A percentile compares a stretch with the other conserved stretches of the same genome.
Evolutionary conservation across 2,329 filamentous ascomycete species (phyloP).

Genomic region (Byssothecium circinans): DNA sequence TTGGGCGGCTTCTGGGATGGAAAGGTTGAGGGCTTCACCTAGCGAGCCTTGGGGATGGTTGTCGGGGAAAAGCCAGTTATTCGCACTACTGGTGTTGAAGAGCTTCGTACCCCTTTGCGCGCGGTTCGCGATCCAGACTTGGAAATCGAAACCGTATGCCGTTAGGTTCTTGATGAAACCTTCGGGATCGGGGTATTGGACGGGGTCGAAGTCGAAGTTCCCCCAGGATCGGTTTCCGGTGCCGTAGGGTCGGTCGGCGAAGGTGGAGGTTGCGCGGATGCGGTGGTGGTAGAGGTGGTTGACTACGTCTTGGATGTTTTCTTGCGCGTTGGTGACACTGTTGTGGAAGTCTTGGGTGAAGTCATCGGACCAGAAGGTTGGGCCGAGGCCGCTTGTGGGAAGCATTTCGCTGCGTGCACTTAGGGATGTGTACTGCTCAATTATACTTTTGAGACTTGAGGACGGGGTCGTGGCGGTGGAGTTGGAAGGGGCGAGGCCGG

Average conservation of each 20-base stretch:
- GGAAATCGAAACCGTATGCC: slow-evolving; percentile 38
- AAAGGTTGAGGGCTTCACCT: slow-evolving; percentile 42
- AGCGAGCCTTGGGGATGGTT: slow-evolving; percentile 25
- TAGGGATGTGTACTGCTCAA: slow-evolving; percentile 30
- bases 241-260: slow-evolving; percentile 41
- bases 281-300: slow-evolving; percentile 34
- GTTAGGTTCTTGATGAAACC: slow-evolving; percentile 37
- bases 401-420: slow-evolving; percentile 34
- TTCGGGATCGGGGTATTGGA: slow-evolving; percentile 34
- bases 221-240: slow-evolving; percentile 33
- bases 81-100: slow-evolving; percentile 31
- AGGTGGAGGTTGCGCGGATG: slow-evolving; percentile 39
- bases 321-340: slow-evolving; percentile 33
- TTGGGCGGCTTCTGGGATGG: slow-evolving; percentile 39
- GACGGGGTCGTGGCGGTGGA: neutral
- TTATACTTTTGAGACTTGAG: slow-evolving; percentile 23
- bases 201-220: slow-evolving; percentile 43
- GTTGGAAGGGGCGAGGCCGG: slow-evolving; percentile 1
- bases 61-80: slow-evolving; percentile 39
- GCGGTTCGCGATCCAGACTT: slow-evolving; percentile 44
- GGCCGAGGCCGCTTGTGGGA: slow-evolving; percentile 36
- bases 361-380: slow-evolving; percentile 42
- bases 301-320: slow-evolving; percentile 40
- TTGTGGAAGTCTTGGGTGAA: slow-evolving; percentile 40
- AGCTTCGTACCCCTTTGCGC: slow-evolving; percentile 37